Conservation (phyloP, 371 early-diverging fungal species). For the Entomophthora muscae region DNA sequence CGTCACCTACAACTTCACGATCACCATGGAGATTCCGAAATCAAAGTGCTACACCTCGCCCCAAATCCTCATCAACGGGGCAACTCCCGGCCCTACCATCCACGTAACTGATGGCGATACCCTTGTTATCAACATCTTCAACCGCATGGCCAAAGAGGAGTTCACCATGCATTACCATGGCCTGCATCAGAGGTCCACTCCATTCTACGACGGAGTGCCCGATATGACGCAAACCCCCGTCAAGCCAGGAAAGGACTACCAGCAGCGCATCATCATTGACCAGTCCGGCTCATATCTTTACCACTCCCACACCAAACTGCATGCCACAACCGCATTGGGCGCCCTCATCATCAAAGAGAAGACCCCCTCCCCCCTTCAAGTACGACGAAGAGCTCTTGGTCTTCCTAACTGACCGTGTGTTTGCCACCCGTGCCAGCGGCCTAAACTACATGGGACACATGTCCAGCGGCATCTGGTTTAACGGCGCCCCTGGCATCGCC, state of each 20-base stretch:
- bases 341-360: neutral
- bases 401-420: conserved; percentile 10
- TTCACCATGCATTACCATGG: conserved; percentile 55
- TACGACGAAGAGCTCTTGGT: conserved; percentile 19
- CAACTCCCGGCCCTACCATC: conserved; percentile 21
- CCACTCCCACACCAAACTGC: conserved; percentile 21
- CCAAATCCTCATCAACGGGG: conserved; percentile 18
- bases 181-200: conserved; percentile 38
- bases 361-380: neutral
- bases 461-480: too few relatives aligned
- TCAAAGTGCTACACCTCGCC: neutral
- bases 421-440: neutral
- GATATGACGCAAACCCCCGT: conserved; percentile 31
- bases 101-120: conserved; percentile 20
- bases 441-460: neutral
- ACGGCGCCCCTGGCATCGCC: too few relatives aligned
- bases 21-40: neutral
- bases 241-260: conserved; percentile 21
- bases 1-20: neutral
- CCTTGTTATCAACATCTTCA: conserved; percentile 19
- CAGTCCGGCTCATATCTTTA: conserved; percentile 32
- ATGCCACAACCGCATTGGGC: neutral
- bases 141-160: conserved; percentile 14
- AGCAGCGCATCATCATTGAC: conserved; percentile 19
- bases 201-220: conserved; percentile 45